Evolutionary conservation across 1,284 basidiomycete species (phyloP), one percentile per base, ranked within the genome.

Genomic region (Puccinia triticina): DNA sequence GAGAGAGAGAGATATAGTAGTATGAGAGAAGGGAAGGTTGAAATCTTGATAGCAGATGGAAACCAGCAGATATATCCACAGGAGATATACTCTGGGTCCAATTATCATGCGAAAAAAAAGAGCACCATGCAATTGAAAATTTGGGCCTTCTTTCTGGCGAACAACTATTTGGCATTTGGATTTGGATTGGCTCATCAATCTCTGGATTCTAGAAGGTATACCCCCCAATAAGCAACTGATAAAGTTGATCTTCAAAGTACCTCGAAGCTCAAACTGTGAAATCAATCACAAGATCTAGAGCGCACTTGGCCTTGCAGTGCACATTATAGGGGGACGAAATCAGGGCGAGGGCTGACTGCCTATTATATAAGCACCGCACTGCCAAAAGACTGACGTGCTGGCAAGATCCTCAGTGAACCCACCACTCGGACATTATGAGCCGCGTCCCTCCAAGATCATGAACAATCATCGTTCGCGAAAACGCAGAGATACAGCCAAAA

Each of bases 31-130:
- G 37, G 64, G 32, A 66, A 66, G 64, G 32, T 66, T 66, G 64
- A 66, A 66, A 66, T 66, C 64, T 66, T 66, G 64, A 66, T 66
- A 66, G 64, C 32, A 66, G 64, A 57, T 57, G n/a, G 40, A 14
- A n/a, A 57, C 7, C 55, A 57, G 55, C 55, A n/a, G n/a, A 57
- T n/a, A 57, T 29, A 53, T 3, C 2, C 55, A 29, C 23, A n/a
- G 21, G n/a, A 57, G 55, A 26, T 57, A 57, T 57, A 21, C 55
- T 57, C 55, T 57, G 55, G 55, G 55, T 57, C n/a, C n/a, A 57
- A 57, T 57, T 50, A 50, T 50, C 48, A 16, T 50, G n/a, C n/a
- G n/a, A n/a, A n/a, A n/a, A n/a, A n/a, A n/a, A n/a, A n/a, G n/a
- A n/a, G n/a, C n/a, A n/a, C n/a, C 48, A 16, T 10, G 48, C 48